phyloP scores from a whole-genome alignment of 768 basidiomycete genomes.

The Serpula lacrymans region DNA sequence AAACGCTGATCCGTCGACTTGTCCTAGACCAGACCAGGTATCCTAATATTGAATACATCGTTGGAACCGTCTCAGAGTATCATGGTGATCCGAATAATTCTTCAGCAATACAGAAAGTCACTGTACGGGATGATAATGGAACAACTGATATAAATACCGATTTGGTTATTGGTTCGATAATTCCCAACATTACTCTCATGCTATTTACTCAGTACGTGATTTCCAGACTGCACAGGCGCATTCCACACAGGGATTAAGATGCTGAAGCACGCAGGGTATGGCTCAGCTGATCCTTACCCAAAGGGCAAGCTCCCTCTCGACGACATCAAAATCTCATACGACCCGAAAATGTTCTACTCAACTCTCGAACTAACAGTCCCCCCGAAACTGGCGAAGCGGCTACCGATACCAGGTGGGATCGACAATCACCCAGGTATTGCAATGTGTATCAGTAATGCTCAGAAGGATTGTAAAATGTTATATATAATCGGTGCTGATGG shows the following conservation, averaged over 20 bases:
- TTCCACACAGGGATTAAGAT: slow-evolving; percentile 16
- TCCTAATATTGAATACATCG: slow-evolving; percentile 15
- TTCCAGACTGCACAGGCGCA: slow-evolving; percentile 20
- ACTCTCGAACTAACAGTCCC: slow-evolving; percentile 11
- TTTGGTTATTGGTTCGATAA: slow-evolving; percentile 16
- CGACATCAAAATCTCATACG: slow-evolving; percentile 9
- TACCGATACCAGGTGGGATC: slow-evolving; percentile 10
- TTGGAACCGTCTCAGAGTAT: slow-evolving; percentile 15
- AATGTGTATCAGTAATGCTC: slow-evolving; percentile 4
- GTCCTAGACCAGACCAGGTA: slow-evolving; percentile 8
- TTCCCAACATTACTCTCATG: background rate
- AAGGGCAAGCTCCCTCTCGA: slow-evolving; percentile 1
- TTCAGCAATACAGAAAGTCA: slow-evolving; percentile 5
- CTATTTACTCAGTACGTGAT: background rate
- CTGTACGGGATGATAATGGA: slow-evolving; percentile 8
- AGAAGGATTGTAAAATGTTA: slow-evolving; percentile 4
- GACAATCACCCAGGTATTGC: slow-evolving; percentile 3
- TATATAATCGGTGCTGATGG: too few species aligned
- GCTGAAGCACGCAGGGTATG: slow-evolving; percentile 10
- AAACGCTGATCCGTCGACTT: slow-evolving; percentile 18
- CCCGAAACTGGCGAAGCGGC: slow-evolving; percentile 2
- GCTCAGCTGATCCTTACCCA: background rate
- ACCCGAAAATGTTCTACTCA: slow-evolving; percentile 16
- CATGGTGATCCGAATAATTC: background rate
- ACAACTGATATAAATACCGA: slow-evolving; percentile 6